Base-by-base conservation (phyloP, 768 basidiomycete species). In the Tremella mesenterica region DNA sequence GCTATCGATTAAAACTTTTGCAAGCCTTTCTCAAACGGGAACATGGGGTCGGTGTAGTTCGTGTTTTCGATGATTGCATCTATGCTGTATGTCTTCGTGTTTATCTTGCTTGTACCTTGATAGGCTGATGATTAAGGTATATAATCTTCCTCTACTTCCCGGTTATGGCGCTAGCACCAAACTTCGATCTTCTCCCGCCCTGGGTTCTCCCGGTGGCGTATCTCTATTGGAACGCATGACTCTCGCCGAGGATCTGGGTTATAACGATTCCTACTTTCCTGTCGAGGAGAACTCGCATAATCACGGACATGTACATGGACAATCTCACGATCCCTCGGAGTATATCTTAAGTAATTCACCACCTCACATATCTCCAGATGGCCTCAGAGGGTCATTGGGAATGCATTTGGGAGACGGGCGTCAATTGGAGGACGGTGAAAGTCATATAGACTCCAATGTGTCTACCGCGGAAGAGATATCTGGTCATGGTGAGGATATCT, bases 11-110 rank as follows among this genome's bases (percentile, higher is more conserved):
- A 81, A 91, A 88, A 71, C 74, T 86, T 0, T 74, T 95, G 20
- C 83, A 85, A 10, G 82, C 84, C 1, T 93, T 91, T 66, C 69
- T 95, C 69, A 93, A 92, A 73, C 77, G 92, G 48, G 92, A 96
- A 67, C 92, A 96, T 70, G 93, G 91, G 50, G 90, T 92, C 10
- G 72, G 71, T 2, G 72, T 78, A 75, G 9, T 88, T 84, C 78
- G 92, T 54, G 80, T 88, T 0, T 96, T 88, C 60, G 92, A 95
- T 70, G 92, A 96, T 74, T 91, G 90, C 0, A 74, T 93, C 56
- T 95, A 95, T 76, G 86, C 83, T 52, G 91, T 92, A 57, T 75
- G 87, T 63, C 18, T 13, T 2, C 5, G 18, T 21, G 50, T 9
- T 54, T 28, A 45, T 49, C 53, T 43, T 44, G 2, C 27, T 18